Evolutionary conservation across 2,329 filamentous ascomycete species (phyloP), one percentile per base, ranked within the genome.

Genomic region (Metarhizium brunneum): DNA sequence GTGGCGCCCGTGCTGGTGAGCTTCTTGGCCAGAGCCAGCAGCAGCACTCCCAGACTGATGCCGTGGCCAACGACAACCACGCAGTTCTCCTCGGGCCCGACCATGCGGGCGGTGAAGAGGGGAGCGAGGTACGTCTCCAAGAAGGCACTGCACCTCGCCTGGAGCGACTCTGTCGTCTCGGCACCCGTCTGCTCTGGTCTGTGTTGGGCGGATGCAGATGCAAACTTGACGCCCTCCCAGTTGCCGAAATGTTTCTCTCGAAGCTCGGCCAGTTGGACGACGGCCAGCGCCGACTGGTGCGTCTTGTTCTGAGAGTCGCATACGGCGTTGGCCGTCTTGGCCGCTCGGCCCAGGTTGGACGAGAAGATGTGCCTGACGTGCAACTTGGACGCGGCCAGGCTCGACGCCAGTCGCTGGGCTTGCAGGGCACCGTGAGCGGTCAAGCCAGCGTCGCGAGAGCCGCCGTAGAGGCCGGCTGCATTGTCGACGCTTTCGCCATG

Each of bases 401-500:
- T 77, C 16, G 77, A 68, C 32, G 83, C 90, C 1, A 96, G 77
- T 35, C 83, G 82, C 48, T 79, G 81, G n/a, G 88, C 84, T 70
- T 96, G 91, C 51, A 92, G 78, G 53, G 87, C 80, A 55, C 91
- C 91, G 71, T 96, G 89, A 60, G 84, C 85, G 29, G 91, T 95
- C 63, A 96, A 76, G 45, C 83, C 75, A 1, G 90, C 92, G 71
- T 96, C 89, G 68, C 84, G 87, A 53, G 84, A 82, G 57, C 91
- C 91, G 63, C 91, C 91, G 53, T 88, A 92, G 57, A 89, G 72
- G 54, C 85, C 81, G 45, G 86, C 87, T 57, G 94, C 86, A 69
- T 96, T 96, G 72, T 96, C 88, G 61, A 95, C 88, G 16, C 90
- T 92, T 74, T 96, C 91, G 66, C 86, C 91, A 76, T 96, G 91